Evolutionary conservation across 2,329 filamentous ascomycete genomes (phyloP), one percentile per base, ranked within the genome.

Genomic region (Fusarium staphyleae): DNA sequence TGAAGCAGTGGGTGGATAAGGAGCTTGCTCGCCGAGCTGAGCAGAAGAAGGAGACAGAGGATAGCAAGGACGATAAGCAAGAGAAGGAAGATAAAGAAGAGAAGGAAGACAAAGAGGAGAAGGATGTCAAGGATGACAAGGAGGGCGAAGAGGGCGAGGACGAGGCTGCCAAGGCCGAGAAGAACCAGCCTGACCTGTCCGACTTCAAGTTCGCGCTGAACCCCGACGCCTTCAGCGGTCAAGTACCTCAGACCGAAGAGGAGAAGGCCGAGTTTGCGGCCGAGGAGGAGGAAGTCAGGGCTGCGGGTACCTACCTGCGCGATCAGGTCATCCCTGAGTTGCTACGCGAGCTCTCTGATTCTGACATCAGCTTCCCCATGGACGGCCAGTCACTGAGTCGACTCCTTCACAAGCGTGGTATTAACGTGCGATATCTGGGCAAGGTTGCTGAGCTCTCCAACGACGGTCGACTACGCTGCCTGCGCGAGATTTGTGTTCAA

Each of bases 351-450:
- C 83, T 99, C 52, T 88, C 89, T 70, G 91, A 96, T 62, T 93
- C 91, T 6, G 93, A 99, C 65, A 88, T 96, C 63, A 95, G 93
- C 67, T 98, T 98, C 79, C 95, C 95, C 11, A 97, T 98, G 91
- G 96, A 99, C 67, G 95, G 95, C n/a, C 85, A 90, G 69, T 97
- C 93, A 15, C 81, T 99, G 52, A 91, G 89, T 67, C 87, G 87
- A 62, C 84, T 97, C 44, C 81, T 99, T 70, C 95, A 99, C 80
- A 96, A 96, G 81, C 90, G 93, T 34, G 95, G 95, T 76, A 93
- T 99, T 78, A 99, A 99, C 77, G 84, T 98, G 58, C 86, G 96
- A 69, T 99, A 99, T 73, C 82, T 98, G n/a, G 95, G 95, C 62
- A 89, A 87, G 74, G 76, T 99, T 57, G 89, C 91, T 11, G 79